These are phyloP conservation scores for Kwoniella bestiolae DNA, from an alignment of 768 basidiomycete genomes.

Conservation along the genomic window DNA sequence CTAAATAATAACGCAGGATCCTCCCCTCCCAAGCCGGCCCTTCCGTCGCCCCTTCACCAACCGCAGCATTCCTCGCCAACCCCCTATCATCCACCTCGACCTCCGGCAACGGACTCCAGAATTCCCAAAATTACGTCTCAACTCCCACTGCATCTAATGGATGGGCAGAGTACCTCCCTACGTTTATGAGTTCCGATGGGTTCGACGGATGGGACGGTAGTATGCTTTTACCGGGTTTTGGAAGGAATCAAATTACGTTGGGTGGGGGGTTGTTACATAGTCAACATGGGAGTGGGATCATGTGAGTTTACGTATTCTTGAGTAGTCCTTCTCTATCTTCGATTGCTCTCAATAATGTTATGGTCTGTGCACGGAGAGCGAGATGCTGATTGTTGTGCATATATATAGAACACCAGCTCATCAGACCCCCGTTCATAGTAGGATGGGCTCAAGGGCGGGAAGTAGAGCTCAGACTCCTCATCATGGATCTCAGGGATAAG, in stretches of 20 bases:
- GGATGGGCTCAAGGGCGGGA: constrained; percentile 35
- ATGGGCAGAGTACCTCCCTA: constrained; percentile 51
- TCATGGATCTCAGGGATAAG: constrained; percentile 13
- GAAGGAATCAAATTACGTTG: constrained; percentile 47
- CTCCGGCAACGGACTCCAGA: not conserved
- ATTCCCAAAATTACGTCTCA: not conserved
- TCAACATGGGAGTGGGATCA: constrained; percentile 52
- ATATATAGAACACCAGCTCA: constrained; percentile 46
- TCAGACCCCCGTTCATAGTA: constrained; percentile 43
- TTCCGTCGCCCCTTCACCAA: constrained; percentile 31
- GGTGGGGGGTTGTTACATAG: constrained; percentile 47
- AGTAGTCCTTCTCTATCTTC: no score
- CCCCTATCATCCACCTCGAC: constrained; percentile 29
- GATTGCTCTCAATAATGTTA: no score
- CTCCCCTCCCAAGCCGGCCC: constrained; percentile 49
- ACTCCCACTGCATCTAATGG: constrained; percentile 28
- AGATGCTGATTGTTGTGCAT: not conserved
- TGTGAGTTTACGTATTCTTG: constrained; percentile 46
- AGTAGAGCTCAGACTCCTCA: constrained; percentile 44
- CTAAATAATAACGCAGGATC: no score
- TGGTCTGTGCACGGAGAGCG: no score
- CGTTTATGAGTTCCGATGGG: constrained; percentile 48
- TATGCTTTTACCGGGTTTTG: constrained; percentile 55
- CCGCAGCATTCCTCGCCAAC: constrained; percentile 37
- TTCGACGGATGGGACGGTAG: constrained; percentile 54